Conservation (phyloP, 2,329 filamentous ascomycete genomes). For the Hirsutella minnesotensis region DNA sequence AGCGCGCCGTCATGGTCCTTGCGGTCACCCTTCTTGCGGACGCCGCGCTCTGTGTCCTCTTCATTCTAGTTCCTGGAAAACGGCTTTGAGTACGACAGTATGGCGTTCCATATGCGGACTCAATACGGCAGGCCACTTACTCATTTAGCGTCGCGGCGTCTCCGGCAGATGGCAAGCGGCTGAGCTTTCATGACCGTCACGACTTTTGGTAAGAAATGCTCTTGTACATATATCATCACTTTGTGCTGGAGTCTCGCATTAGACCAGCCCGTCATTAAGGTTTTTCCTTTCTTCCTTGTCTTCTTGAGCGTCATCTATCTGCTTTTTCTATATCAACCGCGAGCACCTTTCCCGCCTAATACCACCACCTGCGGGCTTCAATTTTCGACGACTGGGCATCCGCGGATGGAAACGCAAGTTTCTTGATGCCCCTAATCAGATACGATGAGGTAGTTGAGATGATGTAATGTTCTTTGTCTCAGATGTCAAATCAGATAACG, state of each 20-base stretch:
- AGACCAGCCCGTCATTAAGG: not conserved
- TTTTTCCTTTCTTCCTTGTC: not conserved
- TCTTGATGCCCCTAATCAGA: too few relatives aligned
- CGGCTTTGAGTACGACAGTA: slow-evolving; percentile 43
- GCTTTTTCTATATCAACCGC: not conserved
- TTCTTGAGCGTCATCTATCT: not conserved
- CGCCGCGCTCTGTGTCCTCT: slow-evolving; percentile 73
- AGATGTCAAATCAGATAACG: too few relatives aligned
- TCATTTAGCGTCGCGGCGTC: not conserved
- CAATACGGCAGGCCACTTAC: too few relatives aligned
- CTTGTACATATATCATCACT: slow-evolving; percentile 1
- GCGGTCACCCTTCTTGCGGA: slow-evolving; percentile 65
- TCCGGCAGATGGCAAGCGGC: slow-evolving; percentile 2
- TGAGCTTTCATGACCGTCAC: slow-evolving; percentile 4
- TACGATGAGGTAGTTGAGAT: too few relatives aligned
- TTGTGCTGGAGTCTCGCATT: slow-evolving; percentile 2
- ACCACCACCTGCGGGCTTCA: slow-evolving; percentile 1
- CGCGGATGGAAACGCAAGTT: too few relatives aligned
- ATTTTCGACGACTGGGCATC: too few relatives aligned
- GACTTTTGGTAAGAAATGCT: slow-evolving; percentile 1
- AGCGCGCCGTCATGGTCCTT: slow-evolving; percentile 73
- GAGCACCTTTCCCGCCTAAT: not conserved
- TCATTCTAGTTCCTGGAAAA: slow-evolving; percentile 90
- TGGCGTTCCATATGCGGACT: too few relatives aligned
- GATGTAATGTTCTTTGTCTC: too few relatives aligned